Percentiles rank a stretch among this genome's conserved stretches.
Evolutionary conservation across 108 stramenopile genomes (phyloP).

Genomic region (Nannochloropsis oceanica): DNA sequence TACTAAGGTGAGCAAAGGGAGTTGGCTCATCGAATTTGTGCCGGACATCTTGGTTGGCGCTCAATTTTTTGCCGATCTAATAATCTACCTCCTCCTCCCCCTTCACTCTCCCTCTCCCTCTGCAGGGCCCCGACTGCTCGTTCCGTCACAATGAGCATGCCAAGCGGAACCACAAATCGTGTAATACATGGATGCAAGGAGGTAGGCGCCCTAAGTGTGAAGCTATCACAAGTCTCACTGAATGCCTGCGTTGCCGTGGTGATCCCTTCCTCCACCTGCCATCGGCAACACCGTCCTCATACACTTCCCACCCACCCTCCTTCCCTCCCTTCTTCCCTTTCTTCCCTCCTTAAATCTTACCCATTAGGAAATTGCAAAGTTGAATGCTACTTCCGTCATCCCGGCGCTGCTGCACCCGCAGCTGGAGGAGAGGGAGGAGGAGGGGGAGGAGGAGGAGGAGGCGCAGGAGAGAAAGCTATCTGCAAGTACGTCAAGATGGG

Average conservation of each 20-base stretch:
- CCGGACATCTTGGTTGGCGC: not conserved
- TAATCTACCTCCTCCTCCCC: not conserved
- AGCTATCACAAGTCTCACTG: too few species aligned
- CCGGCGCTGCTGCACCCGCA: not conserved
- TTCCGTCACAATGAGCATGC: not conserved
- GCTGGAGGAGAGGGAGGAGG: not conserved
- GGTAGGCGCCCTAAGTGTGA: not conserved
- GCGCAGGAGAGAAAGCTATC: not conserved
- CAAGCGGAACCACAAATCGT: not conserved
- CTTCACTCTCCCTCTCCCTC: not conserved
- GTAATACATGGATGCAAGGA: not conserved
- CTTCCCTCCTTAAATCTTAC: not conserved
- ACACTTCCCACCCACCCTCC: too few species aligned
- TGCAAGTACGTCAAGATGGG: not conserved
- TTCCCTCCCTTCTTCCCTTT: not conserved
- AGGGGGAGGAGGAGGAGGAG: not conserved
- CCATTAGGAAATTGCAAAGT: not conserved
- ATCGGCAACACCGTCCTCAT: too few species aligned
- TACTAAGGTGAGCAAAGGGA: not conserved
- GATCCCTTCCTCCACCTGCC: too few species aligned
- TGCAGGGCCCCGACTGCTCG: not conserved
- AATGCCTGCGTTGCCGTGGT: too few species aligned
- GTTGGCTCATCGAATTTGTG: not conserved
- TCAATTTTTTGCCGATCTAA: not conserved
- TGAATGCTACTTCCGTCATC: not conserved